Evolutionary conservation across 495 filamentous ascomycete species (phyloP), one percentile per base, ranked within the genome.

Genomic region (Penicillium antarcticum): DNA sequence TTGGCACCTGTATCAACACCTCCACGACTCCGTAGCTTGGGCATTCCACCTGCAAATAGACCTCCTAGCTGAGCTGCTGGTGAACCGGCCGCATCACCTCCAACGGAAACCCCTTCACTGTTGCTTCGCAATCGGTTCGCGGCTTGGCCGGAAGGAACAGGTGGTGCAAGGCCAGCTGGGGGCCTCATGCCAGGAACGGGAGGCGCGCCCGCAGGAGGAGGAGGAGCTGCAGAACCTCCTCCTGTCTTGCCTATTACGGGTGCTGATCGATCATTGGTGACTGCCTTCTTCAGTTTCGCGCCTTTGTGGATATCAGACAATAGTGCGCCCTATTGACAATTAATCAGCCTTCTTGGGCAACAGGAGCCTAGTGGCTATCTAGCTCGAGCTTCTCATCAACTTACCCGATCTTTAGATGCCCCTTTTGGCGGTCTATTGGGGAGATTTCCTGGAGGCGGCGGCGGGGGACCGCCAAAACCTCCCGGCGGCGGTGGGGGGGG

Each of bases 201-300:
- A 18, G 92, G 92, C 32, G 92, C 91, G 24, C 87, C 84, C 48
- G 76, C 81, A 40, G 88, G 63, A 12, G 82, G 63, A 12, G 82
- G 70, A 49, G 86, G 78, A 45, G 81, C 83, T 19, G 77, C 69
- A 35, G 74, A 75, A 17, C 75, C 79, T 11, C 76, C 78, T 46
- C 79, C 81, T 53, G 80, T 75, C 14, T 59, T 64, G 37, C 75
- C 80, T 42, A 97, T 67, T 46, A 78, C 52, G 1, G 94, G 94
- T 13, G 90, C 91, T 35, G 92, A 97, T 69, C 94, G 84, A 73
- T 98, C 94, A 69, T 98, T 97, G 51, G 91, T 95, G 23, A 91
- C 87, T 10, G 91, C 72, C 72, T 96, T 96, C 75, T 87, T 96
- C 37, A 98, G 76, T 34, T 50, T 69, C 53, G 76, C 75, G 34